Base-by-base conservation (phyloP, 208 protist species). In the Wallacemonas sp. region DNA sequence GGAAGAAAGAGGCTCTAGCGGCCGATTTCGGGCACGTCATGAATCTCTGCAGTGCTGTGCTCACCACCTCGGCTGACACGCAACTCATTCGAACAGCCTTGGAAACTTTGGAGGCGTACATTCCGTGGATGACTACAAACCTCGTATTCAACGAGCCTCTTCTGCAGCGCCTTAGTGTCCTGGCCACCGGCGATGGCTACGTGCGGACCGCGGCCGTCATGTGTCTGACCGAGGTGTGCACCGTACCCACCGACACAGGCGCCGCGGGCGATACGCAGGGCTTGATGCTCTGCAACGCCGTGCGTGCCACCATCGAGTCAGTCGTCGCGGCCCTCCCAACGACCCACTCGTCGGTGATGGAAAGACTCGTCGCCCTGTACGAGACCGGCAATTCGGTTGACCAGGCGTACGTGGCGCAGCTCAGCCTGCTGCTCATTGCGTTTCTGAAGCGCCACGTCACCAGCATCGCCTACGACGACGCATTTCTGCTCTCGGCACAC, bases 11-110 rank as follows among this genome's bases (percentile, higher is more conserved):
- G 51, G 84, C 80, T 5, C 88, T 99, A 45, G 86, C 93, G 59
- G 71, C 88, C 34, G 97, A 99, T 72, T 99, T 99, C 79, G 70
- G 68, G 19, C 66, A 86, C 24, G 98, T 99, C 67, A 97, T 98
- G 73, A 72, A 98, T 63, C 70, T 99, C 2, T 98, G 94, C 73
- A 71, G 89, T 6, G 92, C 80, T 11, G 81, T 96, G 19, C 68
- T 91, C 5, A 59, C 68, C 1, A 62, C 47, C 24, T 72, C 80
- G 1, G 27, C 27, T 28, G 90, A 95, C 62, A 71, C 72, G 36
- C 17, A 60, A 42, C 62, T 96, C 26, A 49, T 94, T 42, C 80
- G 94, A 15, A 69, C 73, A 21, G 79, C 77, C n/a, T 68, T 97
- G 55, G 77, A 97, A 24, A 85, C 79, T 30, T 58, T 94, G 4